Base-by-base conservation (phyloP, 306 rosid species). In the Cicer bijugum region DNA sequence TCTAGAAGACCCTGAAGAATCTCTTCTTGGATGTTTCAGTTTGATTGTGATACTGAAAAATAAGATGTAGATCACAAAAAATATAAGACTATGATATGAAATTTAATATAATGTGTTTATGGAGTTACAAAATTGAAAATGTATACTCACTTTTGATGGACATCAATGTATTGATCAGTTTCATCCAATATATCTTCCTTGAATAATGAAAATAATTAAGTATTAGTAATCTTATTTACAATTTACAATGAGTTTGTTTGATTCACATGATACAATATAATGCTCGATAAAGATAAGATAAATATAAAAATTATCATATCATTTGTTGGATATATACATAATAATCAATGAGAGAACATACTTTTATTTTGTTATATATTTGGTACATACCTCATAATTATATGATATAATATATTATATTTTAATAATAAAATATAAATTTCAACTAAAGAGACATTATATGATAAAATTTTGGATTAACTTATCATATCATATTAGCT, bases 121-220 rank as follows among this genome's bases (percentile, higher is more conserved):
- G 39, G 9, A 50, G 12, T 47, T 16, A 40, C 12, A 69, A 40
- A 15, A 47, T 71, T 46, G 44, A 63, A 67, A 65, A 17, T 75
- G 2, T 70, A 28, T 28, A 74, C 89, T 82, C 67, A 85, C 96
- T 85, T 89, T 81, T 88, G 85, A 74, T 92, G 93, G 4, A 92
- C 88, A 80, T 86, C 86, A 73, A 89, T 89, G 69, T 86, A 89
- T 20, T 84, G 84, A 83, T 89, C 90, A 20, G 90, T 92, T 85
- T 92, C 97, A 81, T 92, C 96, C 85, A 80, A 57, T 77, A 92
- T 92, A 55, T 89, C 92, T 78, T 81, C 96, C 96, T 89, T 62
- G 55, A 83, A 39, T 8, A 61, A 46, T 38, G 20, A 50, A 59
- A 77, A 68, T 15, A 72, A 23, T 0, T 19, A 42, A 7, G 16